Base-by-base conservation (phyloP, 495 filamentous ascomycete species). In the Chaetomium cochliodes region DNA sequence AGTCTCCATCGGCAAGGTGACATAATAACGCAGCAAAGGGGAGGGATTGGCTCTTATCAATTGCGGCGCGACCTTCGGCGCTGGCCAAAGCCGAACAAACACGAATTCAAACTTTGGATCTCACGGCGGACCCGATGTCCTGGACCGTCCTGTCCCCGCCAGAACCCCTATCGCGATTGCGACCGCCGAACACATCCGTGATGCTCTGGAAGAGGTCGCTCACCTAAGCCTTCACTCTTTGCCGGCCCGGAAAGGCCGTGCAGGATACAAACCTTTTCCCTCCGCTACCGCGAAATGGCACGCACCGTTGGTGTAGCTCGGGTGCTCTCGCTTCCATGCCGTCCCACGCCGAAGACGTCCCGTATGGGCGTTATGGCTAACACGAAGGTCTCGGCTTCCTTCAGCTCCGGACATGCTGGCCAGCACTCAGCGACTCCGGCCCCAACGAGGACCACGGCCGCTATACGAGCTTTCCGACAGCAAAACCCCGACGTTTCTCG, bases 21-120 rank as follows among this genome's bases (percentile, higher is more conserved):
- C 66, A 64, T 68, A 65, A 65, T 68, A 57, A 42, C 53, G 61
- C 44, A 64, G 62, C 57, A 37, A 28, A 42, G 26, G 44, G 2
- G 37, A 50, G n/a, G 58, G 58, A 49, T 51, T 49, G 58, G 18
- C 30, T 25, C 22, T 16, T 28, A 44, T 58, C 55, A 46, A 54
- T 62, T 9, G 52, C 42, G 42, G 9, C 23, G 39, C 39, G 37
- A 44, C 47, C 30, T 9, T 49, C 57, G 57, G 57, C 23, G 57
- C 42, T 28, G 22, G 5, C 13, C 22, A 26, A 50, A 20, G 15
- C 39, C 50, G 22, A 55, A 52, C 0, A 41, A 28, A n/a, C 23
- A 23, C 61, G 18, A 47, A 0, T 20, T 16, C 1, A 12, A 18
- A 16, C 16, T 37, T 23, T 0, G 41, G 6, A 37, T 13, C 15